Percentiles rank a stretch among this genome's conserved stretches.
These are phyloP conservation scores for Neoarthrinium moseri DNA, from an alignment of 2,329 filamentous ascomycete genomes.

Conservation along the genomic window DNA sequence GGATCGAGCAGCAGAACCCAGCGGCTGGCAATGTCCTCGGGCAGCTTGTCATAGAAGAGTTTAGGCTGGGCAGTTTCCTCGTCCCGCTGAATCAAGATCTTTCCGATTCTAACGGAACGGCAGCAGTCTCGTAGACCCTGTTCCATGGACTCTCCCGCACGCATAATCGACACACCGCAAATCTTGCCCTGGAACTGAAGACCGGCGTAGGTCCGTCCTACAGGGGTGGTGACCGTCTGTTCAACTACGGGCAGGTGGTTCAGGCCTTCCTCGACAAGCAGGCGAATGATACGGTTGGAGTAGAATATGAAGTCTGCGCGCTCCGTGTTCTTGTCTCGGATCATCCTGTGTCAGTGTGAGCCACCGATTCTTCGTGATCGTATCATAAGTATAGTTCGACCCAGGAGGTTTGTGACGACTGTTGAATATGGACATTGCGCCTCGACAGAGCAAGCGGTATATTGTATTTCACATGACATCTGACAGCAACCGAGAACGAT, in stretches of 20 bases:
- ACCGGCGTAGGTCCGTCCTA: constrained; percentile 83
- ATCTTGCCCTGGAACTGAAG: constrained; percentile 98
- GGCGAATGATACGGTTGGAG: constrained; percentile 94
- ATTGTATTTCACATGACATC: too few relatives aligned
- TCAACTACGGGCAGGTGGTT: constrained; percentile 93
- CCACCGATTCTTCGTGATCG: too few relatives aligned
- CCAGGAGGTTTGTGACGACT: too few relatives aligned
- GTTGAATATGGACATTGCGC: too few relatives aligned
- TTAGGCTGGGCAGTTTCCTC: constrained; percentile 92
- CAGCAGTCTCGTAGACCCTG: constrained; percentile 95
- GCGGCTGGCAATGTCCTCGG: constrained; percentile 85
- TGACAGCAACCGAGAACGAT: too few relatives aligned
- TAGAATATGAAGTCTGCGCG: constrained; percentile 99
- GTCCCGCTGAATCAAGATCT: constrained; percentile 96
- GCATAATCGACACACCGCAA: constrained; percentile 97
- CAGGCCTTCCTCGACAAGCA: constrained; percentile 93
- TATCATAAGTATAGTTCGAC: too few relatives aligned
- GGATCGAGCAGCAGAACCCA: constrained; percentile 95
- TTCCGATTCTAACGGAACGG: constrained; percentile 94
- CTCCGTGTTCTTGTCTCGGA: constrained; percentile 84
- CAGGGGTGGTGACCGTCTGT: constrained; percentile 86
- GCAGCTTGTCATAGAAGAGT: constrained; percentile 96
- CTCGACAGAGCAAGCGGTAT: too few relatives aligned
- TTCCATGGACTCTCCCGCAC: constrained; percentile 97
- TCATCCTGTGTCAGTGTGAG: constrained; percentile 74